Conservation (phyloP, 352 stramenopile species). For the Phytophthora podocarpi region DNA sequence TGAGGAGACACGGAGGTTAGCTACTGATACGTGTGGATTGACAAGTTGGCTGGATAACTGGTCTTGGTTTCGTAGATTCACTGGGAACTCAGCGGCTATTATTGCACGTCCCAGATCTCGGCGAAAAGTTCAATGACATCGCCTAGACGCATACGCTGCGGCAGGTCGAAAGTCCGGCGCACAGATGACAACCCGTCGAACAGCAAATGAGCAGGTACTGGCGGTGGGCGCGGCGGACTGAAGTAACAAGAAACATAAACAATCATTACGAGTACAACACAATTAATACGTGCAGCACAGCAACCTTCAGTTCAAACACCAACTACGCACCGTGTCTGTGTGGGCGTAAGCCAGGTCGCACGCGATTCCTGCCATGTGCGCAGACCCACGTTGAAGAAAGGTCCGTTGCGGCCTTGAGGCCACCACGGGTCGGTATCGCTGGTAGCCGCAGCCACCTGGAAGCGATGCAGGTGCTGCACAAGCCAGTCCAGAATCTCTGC, state of each 20-base stretch:
- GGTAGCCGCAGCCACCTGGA: constrained; percentile 71
- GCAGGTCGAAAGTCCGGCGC: constrained; percentile 86
- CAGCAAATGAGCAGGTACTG: constrained; percentile 75
- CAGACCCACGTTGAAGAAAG: constrained; percentile 85
- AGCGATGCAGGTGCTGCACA: constrained; percentile 82
- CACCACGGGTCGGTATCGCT: constrained; percentile 86
- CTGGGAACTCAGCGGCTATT: constrained; percentile 42
- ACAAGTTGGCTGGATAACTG: constrained; percentile 33
- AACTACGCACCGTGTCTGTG: constrained; percentile 60
- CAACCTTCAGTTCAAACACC: background rate
- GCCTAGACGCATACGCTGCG: constrained; percentile 82
- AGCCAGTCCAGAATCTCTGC: constrained; percentile 88
- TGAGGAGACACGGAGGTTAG: constrained; percentile 3
- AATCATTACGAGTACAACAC: constrained; percentile 5
- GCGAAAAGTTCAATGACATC: constrained; percentile 89
- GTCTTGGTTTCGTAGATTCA: constrained; percentile 25
- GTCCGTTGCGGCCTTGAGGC: constrained; percentile 86
- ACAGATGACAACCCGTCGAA: constrained; percentile 87
- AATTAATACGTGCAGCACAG: constrained; percentile 5
- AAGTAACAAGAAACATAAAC: constrained; percentile 9
- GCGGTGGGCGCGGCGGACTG: constrained; percentile 67
- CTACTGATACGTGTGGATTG: constrained; percentile 46
- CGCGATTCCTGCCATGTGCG: constrained; percentile 80
- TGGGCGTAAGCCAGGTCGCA: constrained; percentile 71
- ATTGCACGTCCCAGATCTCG: constrained; percentile 91